Conservation (phyloP, 495 filamentous ascomycete species). For the Jackrogersella minutella region DNA sequence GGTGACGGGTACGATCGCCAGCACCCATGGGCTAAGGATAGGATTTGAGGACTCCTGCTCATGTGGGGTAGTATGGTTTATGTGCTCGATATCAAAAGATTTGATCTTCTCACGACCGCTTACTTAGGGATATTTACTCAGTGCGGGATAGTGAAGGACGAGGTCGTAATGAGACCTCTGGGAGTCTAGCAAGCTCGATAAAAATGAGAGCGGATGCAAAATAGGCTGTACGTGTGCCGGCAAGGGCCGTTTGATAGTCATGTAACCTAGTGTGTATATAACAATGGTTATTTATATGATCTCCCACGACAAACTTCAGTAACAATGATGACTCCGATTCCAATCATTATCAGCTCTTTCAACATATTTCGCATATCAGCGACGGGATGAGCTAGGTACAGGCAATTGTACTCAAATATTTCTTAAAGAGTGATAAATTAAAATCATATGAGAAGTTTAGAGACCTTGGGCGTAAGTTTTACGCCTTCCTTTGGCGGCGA, state of each 20-base stretch:
- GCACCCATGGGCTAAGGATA: conserved; percentile 39
- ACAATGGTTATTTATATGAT: neutral
- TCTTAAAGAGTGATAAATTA: too few species aligned
- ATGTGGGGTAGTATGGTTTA: neutral
- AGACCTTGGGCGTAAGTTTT: too few species aligned
- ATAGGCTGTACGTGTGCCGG: neutral
- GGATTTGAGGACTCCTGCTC: conserved; percentile 2
- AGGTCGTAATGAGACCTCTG: neutral
- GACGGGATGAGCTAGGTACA: too few species aligned
- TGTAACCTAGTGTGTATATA: neutral
- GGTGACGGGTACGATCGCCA: conserved; percentile 28
- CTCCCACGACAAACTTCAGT: too few species aligned
- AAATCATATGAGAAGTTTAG: too few species aligned
- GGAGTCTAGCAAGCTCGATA: neutral
- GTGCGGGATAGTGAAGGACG: neutral
- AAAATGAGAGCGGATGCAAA: neutral
- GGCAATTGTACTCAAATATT: too few species aligned
- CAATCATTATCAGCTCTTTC: too few species aligned
- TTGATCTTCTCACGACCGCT: neutral
- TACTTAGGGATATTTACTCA: neutral
- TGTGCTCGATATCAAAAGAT: neutral
- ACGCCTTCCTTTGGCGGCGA: too few species aligned
- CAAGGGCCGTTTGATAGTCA: neutral
- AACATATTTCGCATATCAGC: too few species aligned
- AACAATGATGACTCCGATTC: too few species aligned